Evolutionary conservation across 169 alveolate species (phyloP), one percentile per base, ranked within the genome.

Genomic region (Theileria sp.): DNA sequence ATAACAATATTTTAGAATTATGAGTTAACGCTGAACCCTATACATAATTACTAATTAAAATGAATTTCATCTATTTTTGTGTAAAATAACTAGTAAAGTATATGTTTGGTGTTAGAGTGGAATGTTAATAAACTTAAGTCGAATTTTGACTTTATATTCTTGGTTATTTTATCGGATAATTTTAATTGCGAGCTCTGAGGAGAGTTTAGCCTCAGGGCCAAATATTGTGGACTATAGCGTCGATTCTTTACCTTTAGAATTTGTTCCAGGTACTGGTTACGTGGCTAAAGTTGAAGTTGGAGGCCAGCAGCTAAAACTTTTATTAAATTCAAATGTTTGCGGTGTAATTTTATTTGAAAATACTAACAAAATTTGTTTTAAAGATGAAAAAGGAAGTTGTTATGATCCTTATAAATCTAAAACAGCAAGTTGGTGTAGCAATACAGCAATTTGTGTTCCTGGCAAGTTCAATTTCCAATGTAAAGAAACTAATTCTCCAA

Each of bases 391-490:
- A 23, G 73, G 61, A 7, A 23, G 15, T 6, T 91, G 94, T 32
- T 91, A 91, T 73, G 86, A 86, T 28, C 92, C 94, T 0, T 66
- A 65, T 49, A 25, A 26, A 2, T 82, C 93, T 10, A 62, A 30
- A 26, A 87, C 85, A 32, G 87, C 93, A 12, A 54, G 67, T 1
- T 91, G 94, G 94, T 91, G 94, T 36, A 56, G 81, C 25, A 91
- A 84, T 28, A 74, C 51, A 15, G 75, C 76, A 17, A 75, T 81
- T 19, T 86, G 92, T 38, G 76, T 86, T 9, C 89, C 93, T n/a
- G 91, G 89, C 10, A 54, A 67, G 65, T 56, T 75, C 1, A 83
- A 67, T 26, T 91, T 56, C 73, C 71, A 81, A 28, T 91, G 94
- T 44, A 73, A 60, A n/a, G 86, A 75, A 23, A 89, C 77, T 0